phyloP scores from a whole-genome alignment of 495 filamentous ascomycete species.

The Talaromyces wortmannii region DNA sequence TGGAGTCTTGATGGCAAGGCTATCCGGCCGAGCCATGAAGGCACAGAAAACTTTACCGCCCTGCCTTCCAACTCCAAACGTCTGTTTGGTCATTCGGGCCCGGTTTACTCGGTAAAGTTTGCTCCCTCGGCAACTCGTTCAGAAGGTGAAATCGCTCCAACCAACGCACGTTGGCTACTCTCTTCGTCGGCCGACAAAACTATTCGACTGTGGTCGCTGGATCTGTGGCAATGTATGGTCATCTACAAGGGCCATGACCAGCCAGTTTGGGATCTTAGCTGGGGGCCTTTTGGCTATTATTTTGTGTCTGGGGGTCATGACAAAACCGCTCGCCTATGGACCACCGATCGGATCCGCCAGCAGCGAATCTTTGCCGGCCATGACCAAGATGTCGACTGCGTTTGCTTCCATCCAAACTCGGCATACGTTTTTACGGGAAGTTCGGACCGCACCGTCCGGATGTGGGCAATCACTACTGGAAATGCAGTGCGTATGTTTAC shows the following conservation, averaged over 20 bases:
- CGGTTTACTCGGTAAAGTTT: conserved; percentile 85
- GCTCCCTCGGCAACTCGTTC: conserved; percentile 63
- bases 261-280: conserved; percentile 80
- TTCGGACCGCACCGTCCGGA: conserved; percentile 83
- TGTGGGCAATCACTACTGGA: conserved; percentile 91
- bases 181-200: conserved; percentile 84
- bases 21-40: conserved; percentile 38
- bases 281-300: conserved; percentile 94
- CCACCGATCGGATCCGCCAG: conserved; percentile 84
- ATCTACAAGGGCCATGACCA: conserved; percentile 88
- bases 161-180: conserved; percentile 66
- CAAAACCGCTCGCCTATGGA: conserved; percentile 84
- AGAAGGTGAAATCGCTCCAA: conserved; percentile 42
- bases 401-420: conserved; percentile 89
- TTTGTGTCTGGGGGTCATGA: conserved; percentile 84
- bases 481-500: conserved; percentile 85
- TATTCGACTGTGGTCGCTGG: conserved; percentile 86
- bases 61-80: conserved; percentile 63
- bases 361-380: conserved; percentile 86
- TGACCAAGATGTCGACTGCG: conserved; percentile 75
- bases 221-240: conserved; percentile 81
- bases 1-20: conserved; percentile 82
- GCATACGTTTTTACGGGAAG: conserved; percentile 88
- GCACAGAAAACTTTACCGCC: conserved; percentile 17
- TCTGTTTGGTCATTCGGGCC: conserved; percentile 84